phyloP scores from a whole-genome alignment of 805 yeast species.

The Komagataella pastoris region DNA sequence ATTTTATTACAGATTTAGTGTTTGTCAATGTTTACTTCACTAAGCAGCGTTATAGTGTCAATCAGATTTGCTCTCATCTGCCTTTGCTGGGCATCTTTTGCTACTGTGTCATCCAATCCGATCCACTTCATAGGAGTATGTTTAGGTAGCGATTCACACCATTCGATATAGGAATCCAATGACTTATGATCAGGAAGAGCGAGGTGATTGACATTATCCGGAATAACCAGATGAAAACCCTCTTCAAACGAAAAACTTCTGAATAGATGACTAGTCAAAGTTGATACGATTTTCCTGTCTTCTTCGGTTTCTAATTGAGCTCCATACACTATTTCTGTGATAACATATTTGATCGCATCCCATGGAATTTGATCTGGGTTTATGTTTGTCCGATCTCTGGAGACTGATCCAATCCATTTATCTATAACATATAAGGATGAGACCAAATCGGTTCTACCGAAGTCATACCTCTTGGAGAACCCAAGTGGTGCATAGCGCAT shows the following conservation, averaged over 20 bases:
- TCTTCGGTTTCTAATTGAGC: constrained; percentile 35
- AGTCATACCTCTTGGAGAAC: constrained; percentile 47
- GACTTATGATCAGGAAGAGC: neutral
- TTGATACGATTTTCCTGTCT: constrained; percentile 25
- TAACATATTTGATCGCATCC: constrained; percentile 31
- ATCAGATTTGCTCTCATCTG: neutral
- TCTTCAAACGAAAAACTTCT: constrained; percentile 1
- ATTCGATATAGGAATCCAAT: neutral
- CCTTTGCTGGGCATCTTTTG: neutral
- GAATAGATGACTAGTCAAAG: constrained; percentile 26
- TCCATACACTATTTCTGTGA: constrained; percentile 51
- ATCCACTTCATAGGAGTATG: constrained; percentile 24
- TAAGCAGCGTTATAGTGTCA: neutral
- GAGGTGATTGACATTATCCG: neutral
- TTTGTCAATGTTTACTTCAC: neutral
- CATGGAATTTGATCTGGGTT: constrained; percentile 39
- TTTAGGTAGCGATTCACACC: constrained; percentile 8
- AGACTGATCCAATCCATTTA: constrained; percentile 14
- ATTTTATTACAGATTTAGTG: neutral
- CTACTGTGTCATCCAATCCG: constrained; percentile 4
- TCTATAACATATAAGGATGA: constrained; percentile 32
- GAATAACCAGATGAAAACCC: neutral
- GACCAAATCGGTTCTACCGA: constrained; percentile 59
- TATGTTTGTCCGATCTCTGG: constrained; percentile 18
- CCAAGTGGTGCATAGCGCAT: constrained; percentile 50